A percentile compares a stretch with the other conserved stretches of the same genome.
phyloP scores from a whole-genome alignment of 2,329 filamentous ascomycete species.

The Diaporthe vaccinii region DNA sequence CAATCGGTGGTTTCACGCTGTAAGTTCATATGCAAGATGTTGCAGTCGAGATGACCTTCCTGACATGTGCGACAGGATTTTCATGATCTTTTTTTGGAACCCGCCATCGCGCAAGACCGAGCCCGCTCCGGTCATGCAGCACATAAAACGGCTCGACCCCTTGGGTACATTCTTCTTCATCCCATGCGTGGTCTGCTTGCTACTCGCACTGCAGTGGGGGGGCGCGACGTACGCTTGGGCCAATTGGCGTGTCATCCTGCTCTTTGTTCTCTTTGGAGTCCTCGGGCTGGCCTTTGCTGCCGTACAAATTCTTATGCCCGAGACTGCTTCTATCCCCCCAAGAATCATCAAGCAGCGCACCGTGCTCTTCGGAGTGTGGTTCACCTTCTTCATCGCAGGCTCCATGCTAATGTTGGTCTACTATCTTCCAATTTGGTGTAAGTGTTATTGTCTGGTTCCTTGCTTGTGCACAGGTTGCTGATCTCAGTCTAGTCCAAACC shows the following conservation, averaged over 20 bases:
- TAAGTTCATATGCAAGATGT: conserved; percentile 5
- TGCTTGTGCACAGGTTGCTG: background rate
- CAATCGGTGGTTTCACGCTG: conserved; percentile 66
- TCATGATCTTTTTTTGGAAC: conserved; percentile 64
- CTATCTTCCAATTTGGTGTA: conserved; percentile 69
- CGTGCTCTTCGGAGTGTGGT: conserved; percentile 62
- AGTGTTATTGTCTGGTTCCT: conserved; percentile 45
- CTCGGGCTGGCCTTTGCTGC: conserved; percentile 61
- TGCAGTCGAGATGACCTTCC: background rate
- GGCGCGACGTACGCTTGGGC: conserved; percentile 67
- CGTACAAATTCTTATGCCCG: conserved; percentile 66
- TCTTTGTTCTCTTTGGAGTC: conserved; percentile 65
- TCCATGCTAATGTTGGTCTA: conserved; percentile 69
- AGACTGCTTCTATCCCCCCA: conserved; percentile 69
- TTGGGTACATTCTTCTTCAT: conserved; percentile 72
- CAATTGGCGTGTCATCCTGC: conserved; percentile 64
- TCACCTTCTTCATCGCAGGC: conserved; percentile 62
- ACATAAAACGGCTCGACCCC: conserved; percentile 68
- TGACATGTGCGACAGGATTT: conserved; percentile 44
- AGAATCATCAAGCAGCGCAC: conserved; percentile 68
- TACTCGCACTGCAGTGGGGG: conserved; percentile 76
- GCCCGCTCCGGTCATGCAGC: conserved; percentile 53
- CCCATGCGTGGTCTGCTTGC: conserved; percentile 69
- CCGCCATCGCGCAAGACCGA: conserved; percentile 52
- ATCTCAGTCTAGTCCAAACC: conserved; percentile 61